These are phyloP conservation scores for Conoideocrella luteorostrata DNA, from an alignment of 2,329 filamentous ascomycete species.

Conservation along the genomic window DNA sequence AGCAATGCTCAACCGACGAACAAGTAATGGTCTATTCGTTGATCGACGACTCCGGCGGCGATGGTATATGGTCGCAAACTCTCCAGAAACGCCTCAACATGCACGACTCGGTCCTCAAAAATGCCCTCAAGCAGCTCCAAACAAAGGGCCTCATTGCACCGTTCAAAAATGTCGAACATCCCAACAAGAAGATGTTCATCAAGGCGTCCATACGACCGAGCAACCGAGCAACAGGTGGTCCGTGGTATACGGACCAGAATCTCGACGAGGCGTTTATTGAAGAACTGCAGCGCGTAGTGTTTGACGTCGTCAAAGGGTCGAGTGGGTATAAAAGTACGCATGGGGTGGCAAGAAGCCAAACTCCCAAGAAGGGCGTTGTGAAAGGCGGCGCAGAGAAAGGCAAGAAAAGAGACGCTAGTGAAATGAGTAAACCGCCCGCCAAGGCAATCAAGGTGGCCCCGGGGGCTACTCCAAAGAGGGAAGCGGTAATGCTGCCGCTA, in stretches of 20 bases:
- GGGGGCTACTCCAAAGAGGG: slow-evolving; percentile 19
- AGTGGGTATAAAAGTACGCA: slow-evolving; percentile 58
- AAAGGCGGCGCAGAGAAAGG: slow-evolving; percentile 40
- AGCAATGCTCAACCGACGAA: slow-evolving; percentile 61
- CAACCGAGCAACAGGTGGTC: slow-evolving; percentile 85
- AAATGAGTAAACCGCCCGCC: slow-evolving; percentile 26
- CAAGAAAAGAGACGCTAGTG: slow-evolving; percentile 45
- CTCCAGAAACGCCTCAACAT: slow-evolving; percentile 75
- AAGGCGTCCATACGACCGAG: slow-evolving; percentile 76
- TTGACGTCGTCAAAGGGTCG: slow-evolving; percentile 62
- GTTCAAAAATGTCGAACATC: slow-evolving; percentile 87
- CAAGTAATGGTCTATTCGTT: slow-evolving; percentile 77
- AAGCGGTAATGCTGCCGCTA: slow-evolving; percentile 41
- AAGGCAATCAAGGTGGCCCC: slow-evolving; percentile 20
- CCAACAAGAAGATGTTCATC: slow-evolving; percentile 94
- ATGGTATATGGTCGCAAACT: slow-evolving; percentile 86
- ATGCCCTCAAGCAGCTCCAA: slow-evolving; percentile 78
- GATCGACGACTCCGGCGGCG: slow-evolving; percentile 77
- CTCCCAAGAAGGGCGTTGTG: slow-evolving; percentile 51
- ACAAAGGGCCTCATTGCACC: slow-evolving; percentile 74
- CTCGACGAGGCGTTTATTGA: slow-evolving; percentile 86
- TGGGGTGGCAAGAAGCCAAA: slow-evolving; percentile 29
- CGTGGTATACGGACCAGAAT: slow-evolving; percentile 89
- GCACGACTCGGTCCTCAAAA: slow-evolving; percentile 76
- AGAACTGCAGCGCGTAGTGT: slow-evolving; percentile 65